phyloP scores from a whole-genome alignment of 1,139 yeast species.

The Magnusiomyces fungicola region DNA sequence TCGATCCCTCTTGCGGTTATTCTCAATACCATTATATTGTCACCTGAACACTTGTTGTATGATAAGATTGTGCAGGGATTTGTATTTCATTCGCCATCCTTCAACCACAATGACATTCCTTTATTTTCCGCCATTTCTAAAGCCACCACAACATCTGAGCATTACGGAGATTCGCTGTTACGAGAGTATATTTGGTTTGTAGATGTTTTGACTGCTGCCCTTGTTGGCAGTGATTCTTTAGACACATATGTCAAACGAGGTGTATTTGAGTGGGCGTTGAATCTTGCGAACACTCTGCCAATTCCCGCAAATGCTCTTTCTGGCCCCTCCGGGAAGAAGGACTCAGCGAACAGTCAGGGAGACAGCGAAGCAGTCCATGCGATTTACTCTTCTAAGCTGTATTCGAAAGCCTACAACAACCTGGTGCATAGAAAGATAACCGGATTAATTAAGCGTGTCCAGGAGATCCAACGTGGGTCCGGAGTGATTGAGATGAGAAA shows the following conservation, averaged over 20 bases:
- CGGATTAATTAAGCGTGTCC: conserved; percentile 43
- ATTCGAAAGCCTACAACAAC: conserved; percentile 9
- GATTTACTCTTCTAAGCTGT: conserved; percentile 6
- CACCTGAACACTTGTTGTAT: conserved; percentile 5
- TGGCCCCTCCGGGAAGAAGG: neutral
- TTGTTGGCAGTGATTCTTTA: conserved; percentile 45
- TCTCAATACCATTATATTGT: neutral
- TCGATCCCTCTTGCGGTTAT: conserved; percentile 2
- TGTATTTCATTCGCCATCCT: neutral
- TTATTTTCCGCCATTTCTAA: conserved; percentile 1
- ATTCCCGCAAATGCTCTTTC: neutral
- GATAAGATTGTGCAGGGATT: conserved; percentile 4
- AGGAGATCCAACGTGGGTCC: conserved; percentile 53
- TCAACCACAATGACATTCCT: conserved; percentile 5
- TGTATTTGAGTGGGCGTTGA: conserved; percentile 61
- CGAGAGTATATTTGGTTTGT: conserved; percentile 65
- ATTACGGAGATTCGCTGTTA: conserved; percentile 30
- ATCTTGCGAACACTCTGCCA: conserved; percentile 43
- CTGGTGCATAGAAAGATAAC: conserved; percentile 36
- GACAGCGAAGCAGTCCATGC: conserved; percentile 12
- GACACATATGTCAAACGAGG: conserved; percentile 44
- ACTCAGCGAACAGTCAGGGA: conserved; percentile 3
- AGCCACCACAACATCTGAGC: conserved; percentile 8
- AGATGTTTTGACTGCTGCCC: conserved; percentile 41
- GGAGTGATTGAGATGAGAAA: conserved; percentile 55